Evolutionary conservation across 2,329 filamentous ascomycete species (phyloP), one percentile per base, ranked within the genome.

Genomic region (Colletotrichum simmondsii): DNA sequence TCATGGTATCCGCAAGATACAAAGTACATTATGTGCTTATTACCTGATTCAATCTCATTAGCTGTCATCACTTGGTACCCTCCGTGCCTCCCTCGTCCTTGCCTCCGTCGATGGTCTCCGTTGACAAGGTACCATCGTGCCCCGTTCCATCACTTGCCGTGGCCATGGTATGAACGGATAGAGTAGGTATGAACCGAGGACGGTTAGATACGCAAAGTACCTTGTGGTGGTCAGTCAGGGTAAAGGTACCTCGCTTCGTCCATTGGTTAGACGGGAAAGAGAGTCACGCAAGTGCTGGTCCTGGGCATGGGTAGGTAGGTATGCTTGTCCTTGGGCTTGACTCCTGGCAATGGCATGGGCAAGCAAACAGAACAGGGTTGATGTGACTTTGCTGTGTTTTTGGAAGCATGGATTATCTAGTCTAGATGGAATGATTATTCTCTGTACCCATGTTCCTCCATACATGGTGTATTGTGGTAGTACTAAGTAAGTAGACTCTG

Each of bases 281-380:
- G 42, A 49, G 42, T 49, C 42, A 49, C 42, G 42, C 19, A 49
- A 22, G 19, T 49, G 42, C 42, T 49, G 19, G 42, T 19, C 42
- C 42, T 19, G 19, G 53, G 24, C n/a, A 28, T 26, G 24, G 24
- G 16, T 26, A 30, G 24, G 16, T 26, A 30, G 2, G 30, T 22
- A 42, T 35, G 24, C 14, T 7, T 35, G 16, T 61, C 58, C 19
- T 26, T 35, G n/a, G 24, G 12, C 32, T 56, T 56, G 53, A n/a
- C 53, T 60, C 58, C 35, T 42, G 26, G 58, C 16, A 11, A 61
- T 42, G 5, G 24, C 59, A 49, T 28, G 59, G 37, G 16, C 59
- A 61, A 61, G 37, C 35, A 30, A 49, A 30, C 24, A 42, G 46
- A 61, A 49, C 37, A 61, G 24, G 46, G 59, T 61, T 61, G 59